Base-by-base conservation (phyloP, 257 asterid species). In the Primulina tabacum region DNA sequence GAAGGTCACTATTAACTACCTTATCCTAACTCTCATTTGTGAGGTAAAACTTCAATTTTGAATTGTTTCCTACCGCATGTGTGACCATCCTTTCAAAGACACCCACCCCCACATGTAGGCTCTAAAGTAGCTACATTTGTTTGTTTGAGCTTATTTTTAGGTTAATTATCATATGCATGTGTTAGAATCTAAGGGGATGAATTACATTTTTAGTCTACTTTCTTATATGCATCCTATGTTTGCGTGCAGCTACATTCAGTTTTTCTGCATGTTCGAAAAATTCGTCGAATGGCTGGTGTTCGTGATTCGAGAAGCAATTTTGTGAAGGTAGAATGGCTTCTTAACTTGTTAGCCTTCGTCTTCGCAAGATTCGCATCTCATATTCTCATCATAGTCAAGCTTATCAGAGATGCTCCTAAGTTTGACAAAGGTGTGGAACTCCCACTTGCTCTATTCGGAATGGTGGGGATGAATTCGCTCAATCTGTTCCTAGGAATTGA, bases 381-480 rank as follows among this genome's bases (percentile, higher is more conserved):
- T 82, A 70, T 84, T 69, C 89, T 90, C 58, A 88, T 92, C 71
- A 86, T 92, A 17, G 68, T 86, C 68, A 92, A 92, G 78, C 82
- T 92, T 24, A 60, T 92, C 58, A 74, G 56, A 74, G 98, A 92
- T 75, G 92, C 95, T 78, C 69, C 88, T 38, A 88, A 82, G 83
- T 92, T 92, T 60, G 85, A 80, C 11, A 81, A 84, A 59, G 97
- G 96, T 11, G 75, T 90, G 33, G 96, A 84, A 80, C 90, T 92
- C 58, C 93, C 97, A 0, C 96, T 92, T 62, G 96, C 98, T 20
- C 90, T 88, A 70, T 69, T 64, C 2, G 98, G 98, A 69, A 90
- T 90, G 98, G 86, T 81, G 5, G 98, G 95, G n/a, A 92, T 92
- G 97, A 88, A 90, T 65, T 71, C 87, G 70, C 89, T 90, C 1